Percentiles rank a stretch among this genome's conserved stretches.
phyloP scores from a whole-genome alignment of 208 protist genomes.

The Vickermania ingenoplastis region DNA sequence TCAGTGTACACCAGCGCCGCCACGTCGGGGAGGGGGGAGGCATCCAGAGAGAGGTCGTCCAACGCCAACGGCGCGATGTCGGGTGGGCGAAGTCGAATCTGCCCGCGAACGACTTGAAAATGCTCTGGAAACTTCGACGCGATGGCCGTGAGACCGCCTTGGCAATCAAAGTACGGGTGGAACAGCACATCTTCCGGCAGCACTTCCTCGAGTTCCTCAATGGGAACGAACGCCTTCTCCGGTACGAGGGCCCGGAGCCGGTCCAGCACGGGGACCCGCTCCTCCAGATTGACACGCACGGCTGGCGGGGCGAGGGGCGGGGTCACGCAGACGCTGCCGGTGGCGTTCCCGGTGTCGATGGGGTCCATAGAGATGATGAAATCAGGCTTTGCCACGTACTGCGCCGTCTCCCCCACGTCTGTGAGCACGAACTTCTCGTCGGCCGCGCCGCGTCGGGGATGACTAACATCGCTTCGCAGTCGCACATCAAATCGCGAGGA shows the following conservation, averaged over 20 bases:
- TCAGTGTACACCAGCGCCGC: conserved; percentile 36
- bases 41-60: conserved; percentile 49
- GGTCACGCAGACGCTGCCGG: conserved; percentile 33
- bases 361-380: conserved; percentile 54
- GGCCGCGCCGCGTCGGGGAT: conserved; percentile 56
- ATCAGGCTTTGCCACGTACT: conserved; percentile 68
- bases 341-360: conserved; percentile 32
- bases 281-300: conserved; percentile 68
- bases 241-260: conserved; percentile 65
- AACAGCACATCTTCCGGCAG: conserved; percentile 79
- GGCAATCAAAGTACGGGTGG: conserved; percentile 86
- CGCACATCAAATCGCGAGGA: conserved; percentile 36
- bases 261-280: conserved; percentile 74
- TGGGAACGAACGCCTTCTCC: conserved; percentile 26
- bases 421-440: conserved; percentile 83
- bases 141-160: conserved; percentile 76
- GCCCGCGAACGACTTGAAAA: conserved; percentile 70
- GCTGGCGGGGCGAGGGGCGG: conserved; percentile 49
- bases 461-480: conserved; percentile 55
- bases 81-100: conserved; percentile 51
- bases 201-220: conserved; percentile 62
- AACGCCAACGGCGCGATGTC: conserved; percentile 71
- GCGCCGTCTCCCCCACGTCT: conserved; percentile 59
- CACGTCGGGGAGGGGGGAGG: conserved; percentile 61
- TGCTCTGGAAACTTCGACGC: conserved; percentile 74